A percentile compares a stretch with the other conserved stretches of the same genome.
Evolutionary conservation across 2,329 filamentous ascomycete genomes (phyloP).

Genomic region (Ophiostoma australiae): DNA sequence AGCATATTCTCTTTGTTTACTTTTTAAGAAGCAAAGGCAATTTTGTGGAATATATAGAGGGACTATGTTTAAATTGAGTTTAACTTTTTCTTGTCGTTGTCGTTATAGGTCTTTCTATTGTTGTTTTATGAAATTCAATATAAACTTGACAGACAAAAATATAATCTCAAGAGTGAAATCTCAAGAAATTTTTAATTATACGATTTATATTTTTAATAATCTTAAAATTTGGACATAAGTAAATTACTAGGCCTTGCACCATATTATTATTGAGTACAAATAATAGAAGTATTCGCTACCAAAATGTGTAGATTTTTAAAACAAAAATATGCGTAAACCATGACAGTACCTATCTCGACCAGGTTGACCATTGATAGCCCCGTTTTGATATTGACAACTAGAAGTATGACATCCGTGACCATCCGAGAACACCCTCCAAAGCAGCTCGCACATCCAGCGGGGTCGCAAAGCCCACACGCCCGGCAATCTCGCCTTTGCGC

Average conservation of each 20-base stretch:
- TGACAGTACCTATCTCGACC: neutral
- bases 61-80: no score
- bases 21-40: neutral
- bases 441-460: conserved; percentile 65
- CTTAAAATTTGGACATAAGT: no score
- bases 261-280: neutral
- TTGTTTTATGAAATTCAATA: no score
- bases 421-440: conserved; percentile 58
- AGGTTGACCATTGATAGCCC: neutral
- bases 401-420: conserved; percentile 44
- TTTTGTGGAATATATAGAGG: no score
- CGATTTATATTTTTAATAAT: neutral
- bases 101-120: no score
- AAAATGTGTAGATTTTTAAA: neutral
- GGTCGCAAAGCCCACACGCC: conserved; percentile 62
- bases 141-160: no score
- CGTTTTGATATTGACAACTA: neutral
- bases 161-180: no score
- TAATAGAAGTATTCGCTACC: neutral
- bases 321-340: neutral
- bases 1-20: neutral
- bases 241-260: neutral
- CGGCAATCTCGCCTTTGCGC: conserved; percentile 66
- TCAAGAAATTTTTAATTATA: neutral
- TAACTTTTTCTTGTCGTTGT: no score